These are phyloP conservation scores for Phenoliferia sp. DNA, from an alignment of 1,284 basidiomycete genomes.

Conservation along the genomic window DNA sequence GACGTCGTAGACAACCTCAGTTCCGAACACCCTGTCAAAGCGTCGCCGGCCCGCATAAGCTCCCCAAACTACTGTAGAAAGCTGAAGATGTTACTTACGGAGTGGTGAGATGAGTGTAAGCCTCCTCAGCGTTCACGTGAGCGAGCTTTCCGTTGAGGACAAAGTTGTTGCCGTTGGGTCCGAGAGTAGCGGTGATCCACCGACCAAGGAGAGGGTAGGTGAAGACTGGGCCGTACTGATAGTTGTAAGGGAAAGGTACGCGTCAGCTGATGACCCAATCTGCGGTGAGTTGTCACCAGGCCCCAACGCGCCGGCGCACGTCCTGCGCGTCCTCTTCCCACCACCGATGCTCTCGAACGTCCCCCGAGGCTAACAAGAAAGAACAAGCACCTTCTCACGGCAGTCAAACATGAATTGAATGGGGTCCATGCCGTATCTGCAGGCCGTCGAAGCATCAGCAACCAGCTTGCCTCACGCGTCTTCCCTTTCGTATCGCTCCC, in stretches of 20 bases:
- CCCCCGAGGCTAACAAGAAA: background rate
- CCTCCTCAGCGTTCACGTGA: constrained; percentile 92
- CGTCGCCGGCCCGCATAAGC: background rate
- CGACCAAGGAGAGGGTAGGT: constrained; percentile 83
- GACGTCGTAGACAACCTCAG: constrained; percentile 91
- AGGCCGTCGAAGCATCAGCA: too few species aligned
- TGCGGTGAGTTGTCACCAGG: too few species aligned
- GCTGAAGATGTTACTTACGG: constrained; percentile 25
- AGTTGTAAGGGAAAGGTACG: too few species aligned
- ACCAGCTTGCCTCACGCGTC: too few species aligned
- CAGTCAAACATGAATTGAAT: constrained; percentile 68
- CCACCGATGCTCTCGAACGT: too few species aligned
- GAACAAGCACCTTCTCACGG: constrained; percentile 69
- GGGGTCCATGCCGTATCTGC: constrained; percentile 80
- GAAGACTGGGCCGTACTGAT: constrained; percentile 71
- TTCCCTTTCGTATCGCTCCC: too few species aligned
- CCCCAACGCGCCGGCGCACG: background rate
- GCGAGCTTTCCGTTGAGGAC: constrained; percentile 89
- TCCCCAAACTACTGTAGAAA: background rate
- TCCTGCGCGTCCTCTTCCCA: background rate
- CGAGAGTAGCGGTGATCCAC: constrained; percentile 84
- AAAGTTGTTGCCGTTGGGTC: constrained; percentile 90
- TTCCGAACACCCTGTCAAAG: constrained; percentile 63
- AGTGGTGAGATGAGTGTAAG: constrained; percentile 60
- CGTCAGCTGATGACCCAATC: too few species aligned